phyloP scores from a whole-genome alignment of 108 stramenopile genomes.

The Fragilaria radians region DNA sequence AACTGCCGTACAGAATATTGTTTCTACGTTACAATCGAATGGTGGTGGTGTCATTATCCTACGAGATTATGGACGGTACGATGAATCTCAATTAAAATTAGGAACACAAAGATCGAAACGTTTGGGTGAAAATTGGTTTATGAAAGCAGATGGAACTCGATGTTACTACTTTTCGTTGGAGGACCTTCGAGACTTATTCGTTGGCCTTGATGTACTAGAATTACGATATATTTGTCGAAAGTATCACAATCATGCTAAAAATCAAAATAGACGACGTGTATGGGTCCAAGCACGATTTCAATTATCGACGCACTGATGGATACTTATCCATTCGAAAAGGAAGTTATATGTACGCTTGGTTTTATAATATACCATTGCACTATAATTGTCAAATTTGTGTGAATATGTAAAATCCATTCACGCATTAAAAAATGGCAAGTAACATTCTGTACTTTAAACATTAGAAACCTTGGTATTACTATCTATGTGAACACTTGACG shows the following conservation, averaged over 20 bases:
- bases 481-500: no score
- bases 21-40: conserved; percentile 48
- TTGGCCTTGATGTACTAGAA: conserved; percentile 56
- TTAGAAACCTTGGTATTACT: no score
- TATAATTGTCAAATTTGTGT: no score
- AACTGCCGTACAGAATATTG: conserved; percentile 41
- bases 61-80: conserved; percentile 86
- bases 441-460: no score
- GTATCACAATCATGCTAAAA: conserved; percentile 46
- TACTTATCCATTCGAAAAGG: no score
- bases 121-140: conserved; percentile 63
- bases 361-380: no score
- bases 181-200: conserved; percentile 53
- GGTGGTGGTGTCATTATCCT: conserved; percentile 70
- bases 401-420: no score
- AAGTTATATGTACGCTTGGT: no score
- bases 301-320: no score
- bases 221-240: conserved; percentile 45
- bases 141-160: conserved; percentile 47
- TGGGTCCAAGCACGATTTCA: conserved; percentile 77
- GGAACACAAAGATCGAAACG: conserved; percentile 38
- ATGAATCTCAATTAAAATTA: conserved; percentile 75
- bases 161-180: conserved; percentile 70
- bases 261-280: conserved; percentile 46
- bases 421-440: no score